Base-by-base conservation (phyloP, 2,329 filamentous ascomycete species). In the Onygenales sp. region DNA sequence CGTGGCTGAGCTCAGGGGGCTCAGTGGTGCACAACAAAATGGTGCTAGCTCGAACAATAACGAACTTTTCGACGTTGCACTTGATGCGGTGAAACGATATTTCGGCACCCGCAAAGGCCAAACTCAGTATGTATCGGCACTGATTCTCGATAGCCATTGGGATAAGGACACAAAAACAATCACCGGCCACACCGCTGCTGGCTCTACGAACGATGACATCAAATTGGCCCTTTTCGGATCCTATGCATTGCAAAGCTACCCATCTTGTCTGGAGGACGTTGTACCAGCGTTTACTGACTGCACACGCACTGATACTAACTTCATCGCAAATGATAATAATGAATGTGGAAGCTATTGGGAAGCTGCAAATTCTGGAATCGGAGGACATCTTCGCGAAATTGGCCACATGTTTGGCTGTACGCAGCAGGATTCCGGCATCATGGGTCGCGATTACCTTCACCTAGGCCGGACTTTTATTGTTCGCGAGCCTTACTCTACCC, bases 331-430 rank as follows among this genome's bases (percentile, higher is more conserved):
- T 63, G 89, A 95, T 66, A 89, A 84, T 67, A 86, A 87, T 61
- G 88, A 95, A 60, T 85, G 85, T 6, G 91, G 91, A 27, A 95
- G 88, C 65, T 93, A 84, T 46, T 97, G 92, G 92, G 92, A 97
- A 68, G 84, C 90, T n/a, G 90, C 89, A 31, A 95, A 92, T 61
- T 86, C 95, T 56, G 91, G 91, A 33, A 94, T 97, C 59, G 92
- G 92, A 7, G 91, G 89, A 8, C 92, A 97, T 69, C 71, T 97
- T 47, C 92, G 95, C 68, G 90, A 96, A 70, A 86, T 86, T 0
- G 92, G 92, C 3, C 92, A 95, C 71, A 71, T 95, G 21, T 87
- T 97, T 60, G 92, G 92, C 49, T 94, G 89, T 60, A 89, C 89
- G 8, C 88, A 94, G 65, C 89, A 94, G 65, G 89, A 93, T 64